Base-by-base conservation (phyloP, 768 basidiomycete species). In the Suillus occidentalis region DNA sequence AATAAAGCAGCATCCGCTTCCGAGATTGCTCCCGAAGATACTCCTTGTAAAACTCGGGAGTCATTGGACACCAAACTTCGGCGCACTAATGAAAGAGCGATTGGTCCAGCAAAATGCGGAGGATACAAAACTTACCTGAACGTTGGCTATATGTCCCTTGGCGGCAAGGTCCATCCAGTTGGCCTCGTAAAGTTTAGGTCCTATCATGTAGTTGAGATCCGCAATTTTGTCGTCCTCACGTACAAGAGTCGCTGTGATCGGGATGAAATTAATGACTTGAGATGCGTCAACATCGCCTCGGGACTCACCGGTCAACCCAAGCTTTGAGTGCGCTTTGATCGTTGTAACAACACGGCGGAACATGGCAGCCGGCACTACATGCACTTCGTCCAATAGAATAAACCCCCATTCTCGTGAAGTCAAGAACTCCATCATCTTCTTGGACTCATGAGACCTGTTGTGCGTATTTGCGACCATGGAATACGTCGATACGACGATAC, bases 81-180 rank as follows among this genome's bases (percentile, higher is more conserved):
- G 97, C 97, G 74, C 97, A 99, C 94, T 99, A 70, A 25, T 65
- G 25, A 58, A 60, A 28, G 58, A 65, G 22, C 65, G 37, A 63
- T 67, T 45, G 56, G 13, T 57, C 55, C 60, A 40, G 47, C 14
- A 37, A 28, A 53, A 36, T 12, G 43, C 47, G 9, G 20, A 6
- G 36, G 13, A 20, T 31, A 34, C 42, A 61, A 43, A 64, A 74
- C 84, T 70, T 75, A 95, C 95, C 88, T 99, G 96, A n/a, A 99
- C 97, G 73, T 97, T 99, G 8, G 97, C 97, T 73, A 99, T 99
- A 77, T 99, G 97, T 2, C 97, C 97, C 78, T 99, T 99, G 66
- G 94, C 95, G 61, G 97, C 97, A 70, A 99, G 87, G 77, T 99
- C 97, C 97, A 99, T 99, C 97, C 97, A 99, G 75, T 99, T 99